A percentile compares a stretch with the other conserved stretches of the same genome.
Conservation (phyloP, 2,329 filamentous ascomycete genomes). For the Coniochaeta prunicola region DNA sequence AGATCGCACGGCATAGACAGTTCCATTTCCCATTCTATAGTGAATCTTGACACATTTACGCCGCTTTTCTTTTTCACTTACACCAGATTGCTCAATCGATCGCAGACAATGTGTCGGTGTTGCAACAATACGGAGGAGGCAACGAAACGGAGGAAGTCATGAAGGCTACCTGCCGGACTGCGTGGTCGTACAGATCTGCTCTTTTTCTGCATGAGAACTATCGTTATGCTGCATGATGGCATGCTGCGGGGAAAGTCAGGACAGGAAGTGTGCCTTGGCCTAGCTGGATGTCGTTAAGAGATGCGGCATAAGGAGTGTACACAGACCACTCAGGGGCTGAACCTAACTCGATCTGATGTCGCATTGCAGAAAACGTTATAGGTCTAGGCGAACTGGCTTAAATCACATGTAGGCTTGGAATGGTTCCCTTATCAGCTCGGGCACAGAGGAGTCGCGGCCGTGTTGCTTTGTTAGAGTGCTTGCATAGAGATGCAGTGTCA, state of each 20-base stretch:
- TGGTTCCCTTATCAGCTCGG: not conserved
- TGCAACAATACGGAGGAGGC: no score
- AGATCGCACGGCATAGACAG: no score
- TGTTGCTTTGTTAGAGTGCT: not conserved
- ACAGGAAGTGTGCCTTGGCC: not conserved
- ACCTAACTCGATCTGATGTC: not conserved
- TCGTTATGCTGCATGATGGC: not conserved
- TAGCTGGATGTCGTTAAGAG: not conserved
- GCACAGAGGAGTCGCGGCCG: not conserved
- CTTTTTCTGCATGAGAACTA: not conserved
- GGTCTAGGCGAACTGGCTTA: not conserved
- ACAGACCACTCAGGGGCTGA: not conserved
- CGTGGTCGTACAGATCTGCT: not conserved
- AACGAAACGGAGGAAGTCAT: not conserved
- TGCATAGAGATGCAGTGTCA: not conserved
- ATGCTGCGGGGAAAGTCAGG: not conserved
- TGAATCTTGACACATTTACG: no score
- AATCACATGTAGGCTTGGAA: not conserved
- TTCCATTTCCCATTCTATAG: no score
- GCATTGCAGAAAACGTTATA: not conserved
- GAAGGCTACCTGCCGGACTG: not conserved
- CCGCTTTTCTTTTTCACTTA: no score
- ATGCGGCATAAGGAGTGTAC: not conserved
- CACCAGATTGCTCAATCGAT: no score
- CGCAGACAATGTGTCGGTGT: no score